A percentile compares a stretch with the other conserved stretches of the same genome.
These are phyloP conservation scores for Biancaea sappan DNA, from an alignment of 306 rosid species.

Conservation along the genomic window DNA sequence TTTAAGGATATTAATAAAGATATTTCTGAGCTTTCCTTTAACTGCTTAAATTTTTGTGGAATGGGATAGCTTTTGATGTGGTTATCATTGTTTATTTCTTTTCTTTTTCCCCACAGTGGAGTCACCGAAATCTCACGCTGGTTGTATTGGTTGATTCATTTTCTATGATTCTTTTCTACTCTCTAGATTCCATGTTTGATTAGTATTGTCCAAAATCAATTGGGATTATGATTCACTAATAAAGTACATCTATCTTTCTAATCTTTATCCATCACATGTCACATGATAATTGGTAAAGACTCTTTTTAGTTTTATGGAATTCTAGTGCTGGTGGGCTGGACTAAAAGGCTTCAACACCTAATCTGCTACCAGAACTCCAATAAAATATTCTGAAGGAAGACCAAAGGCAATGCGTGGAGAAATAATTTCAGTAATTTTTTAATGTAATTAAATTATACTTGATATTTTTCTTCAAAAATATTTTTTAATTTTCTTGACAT, in stretches of 20 bases:
- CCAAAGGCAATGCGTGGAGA: slow-evolving; percentile 48
- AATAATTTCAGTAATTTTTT: too few species aligned
- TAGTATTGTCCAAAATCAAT: background rate
- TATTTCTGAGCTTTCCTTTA: background rate
- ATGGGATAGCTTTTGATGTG: background rate
- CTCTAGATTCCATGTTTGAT: background rate
- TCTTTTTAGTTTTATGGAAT: slow-evolving; percentile 10
- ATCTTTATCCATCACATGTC: background rate
- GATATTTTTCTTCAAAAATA: too few species aligned
- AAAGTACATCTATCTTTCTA: background rate
- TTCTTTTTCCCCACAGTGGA: too few species aligned
- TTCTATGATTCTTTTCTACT: too few species aligned
- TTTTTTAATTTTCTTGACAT: too few species aligned
- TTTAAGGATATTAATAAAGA: background rate
- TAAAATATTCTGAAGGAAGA: slow-evolving; percentile 26
- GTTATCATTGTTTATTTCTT: background rate
- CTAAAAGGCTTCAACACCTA: slow-evolving; percentile 16
- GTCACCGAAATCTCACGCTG: background rate
- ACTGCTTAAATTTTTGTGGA: background rate
- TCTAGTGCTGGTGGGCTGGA: background rate
- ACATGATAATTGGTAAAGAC: background rate
- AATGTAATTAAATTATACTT: too few species aligned
- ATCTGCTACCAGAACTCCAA: slow-evolving; percentile 13
- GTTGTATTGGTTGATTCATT: background rate
- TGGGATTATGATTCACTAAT: slow-evolving; percentile 4